Conservation (phyloP, 768 basidiomycete genomes). For the Leccinum broughii region DNA sequence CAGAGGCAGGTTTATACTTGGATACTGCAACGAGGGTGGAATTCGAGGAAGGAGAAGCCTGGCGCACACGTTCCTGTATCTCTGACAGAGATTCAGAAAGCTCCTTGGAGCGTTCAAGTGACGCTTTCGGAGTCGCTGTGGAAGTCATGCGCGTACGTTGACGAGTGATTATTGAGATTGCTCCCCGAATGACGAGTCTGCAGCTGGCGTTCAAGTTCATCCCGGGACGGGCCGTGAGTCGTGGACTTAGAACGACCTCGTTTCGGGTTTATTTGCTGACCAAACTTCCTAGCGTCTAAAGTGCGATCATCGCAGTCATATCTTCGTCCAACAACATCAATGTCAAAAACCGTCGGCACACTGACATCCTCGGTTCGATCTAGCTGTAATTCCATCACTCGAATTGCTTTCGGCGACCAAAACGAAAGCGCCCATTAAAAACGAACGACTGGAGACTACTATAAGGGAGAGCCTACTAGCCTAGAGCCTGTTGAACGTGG, state of each 20-base stretch:
- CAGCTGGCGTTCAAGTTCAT: not conserved
- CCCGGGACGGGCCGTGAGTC: too few relatives aligned
- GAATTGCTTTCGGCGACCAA: too few relatives aligned
- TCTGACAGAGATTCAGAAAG: slow-evolving; percentile 53
- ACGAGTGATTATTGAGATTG: slow-evolving; percentile 9
- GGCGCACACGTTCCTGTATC: slow-evolving; percentile 49
- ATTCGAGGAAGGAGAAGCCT: slow-evolving; percentile 30
- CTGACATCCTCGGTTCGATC: too few relatives aligned
- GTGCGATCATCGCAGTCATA: too few relatives aligned
- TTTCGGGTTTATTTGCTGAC: not conserved
- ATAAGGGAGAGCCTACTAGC: too few relatives aligned
- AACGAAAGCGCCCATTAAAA: too few relatives aligned
- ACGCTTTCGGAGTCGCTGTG: slow-evolving; percentile 16
- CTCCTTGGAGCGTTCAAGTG: slow-evolving; percentile 50
- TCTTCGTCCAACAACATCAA: too few relatives aligned
- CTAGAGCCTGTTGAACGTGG: too few relatives aligned
- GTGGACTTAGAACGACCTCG: not conserved
- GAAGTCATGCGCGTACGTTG: slow-evolving; percentile 24
- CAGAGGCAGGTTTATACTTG: slow-evolving; percentile 87
- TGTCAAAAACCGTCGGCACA: too few relatives aligned
- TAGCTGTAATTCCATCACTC: too few relatives aligned
- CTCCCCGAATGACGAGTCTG: not conserved
- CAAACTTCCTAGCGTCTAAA: not conserved
- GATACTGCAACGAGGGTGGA: slow-evolving; percentile 83
- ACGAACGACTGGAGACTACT: too few relatives aligned